Evolutionary conservation across 176 grass and related monocot species (phyloP).

Genomic region (Bonia amplexicaulis): DNA sequence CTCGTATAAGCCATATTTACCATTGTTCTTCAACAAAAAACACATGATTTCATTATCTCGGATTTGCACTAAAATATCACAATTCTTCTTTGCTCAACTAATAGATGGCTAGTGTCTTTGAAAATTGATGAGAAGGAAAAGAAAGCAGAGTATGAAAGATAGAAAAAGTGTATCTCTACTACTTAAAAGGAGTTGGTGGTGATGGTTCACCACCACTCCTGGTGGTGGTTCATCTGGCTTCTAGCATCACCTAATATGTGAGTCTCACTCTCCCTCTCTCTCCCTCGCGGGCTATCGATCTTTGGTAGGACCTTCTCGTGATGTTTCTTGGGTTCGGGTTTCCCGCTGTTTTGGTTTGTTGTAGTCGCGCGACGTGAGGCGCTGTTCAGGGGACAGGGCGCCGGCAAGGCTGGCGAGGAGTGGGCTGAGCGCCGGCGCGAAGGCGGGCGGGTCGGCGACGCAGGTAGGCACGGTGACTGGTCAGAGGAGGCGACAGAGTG

Average conservation of each 20-base stretch:
- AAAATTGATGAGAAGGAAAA: background rate
- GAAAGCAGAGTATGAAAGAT: background rate
- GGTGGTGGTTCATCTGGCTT: no score
- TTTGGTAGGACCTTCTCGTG: background rate
- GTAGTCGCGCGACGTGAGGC: slow-evolving; percentile 46
- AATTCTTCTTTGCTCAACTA: background rate
- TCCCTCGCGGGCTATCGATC: background rate
- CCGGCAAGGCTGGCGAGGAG: slow-evolving; percentile 42
- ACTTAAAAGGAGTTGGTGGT: no score
- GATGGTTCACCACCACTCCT: no score
- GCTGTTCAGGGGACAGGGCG: slow-evolving; percentile 37
- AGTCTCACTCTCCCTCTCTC: background rate
- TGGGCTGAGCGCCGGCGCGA: slow-evolving; percentile 21
- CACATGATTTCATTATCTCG: background rate
- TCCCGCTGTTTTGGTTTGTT: background rate
- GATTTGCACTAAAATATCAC: background rate
- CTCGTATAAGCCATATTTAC: background rate
- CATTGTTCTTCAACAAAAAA: background rate
- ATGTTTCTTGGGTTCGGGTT: background rate
- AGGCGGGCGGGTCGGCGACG: slow-evolving; percentile 31
- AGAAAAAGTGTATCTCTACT: background rate
- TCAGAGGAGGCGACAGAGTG: slow-evolving; percentile 67
- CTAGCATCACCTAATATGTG: no score
- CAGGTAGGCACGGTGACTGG: slow-evolving; percentile 39
- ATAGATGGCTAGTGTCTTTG: background rate